Base-by-base conservation (phyloP, 768 basidiomycete genomes). In the Boletellus ananas region DNA sequence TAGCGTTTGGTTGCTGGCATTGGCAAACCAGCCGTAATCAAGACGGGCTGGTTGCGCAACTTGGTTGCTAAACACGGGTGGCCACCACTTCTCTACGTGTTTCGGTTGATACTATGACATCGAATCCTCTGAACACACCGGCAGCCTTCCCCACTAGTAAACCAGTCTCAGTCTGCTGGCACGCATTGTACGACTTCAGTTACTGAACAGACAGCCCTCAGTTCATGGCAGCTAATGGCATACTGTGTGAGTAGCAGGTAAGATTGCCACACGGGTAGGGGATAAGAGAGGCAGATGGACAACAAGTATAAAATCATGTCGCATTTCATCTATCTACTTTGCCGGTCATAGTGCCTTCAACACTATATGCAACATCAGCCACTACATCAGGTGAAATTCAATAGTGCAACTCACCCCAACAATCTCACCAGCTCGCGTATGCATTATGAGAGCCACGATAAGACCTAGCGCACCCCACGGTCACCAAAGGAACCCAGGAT, bases 381-480 rank as follows among this genome's bases (percentile, higher is more conserved):
- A 12, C 13, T 5, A 23, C 20, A 14, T 10, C 10, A 27, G 25
- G n/a, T n/a, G 7, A 7, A 7, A 14, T 23, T 23, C 12, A 11
- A 37, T 13, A 23, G 11, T 0, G 3, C 0, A 6, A 47, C 56
- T 52, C 41, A 67, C 65, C 27, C 57, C 39, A 29, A 54, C 45
- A 17, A 56, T 17, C 45, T 64, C 60, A 39, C 61, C 55, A 39
- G 85, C 74, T 64, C 74, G 80, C 55, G 90, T 91, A 77, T 94
- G 93, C 87, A 95, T 90, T 76, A 95, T 95, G 39, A 96, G 83
- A 14, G 94, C 93, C 56, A 95, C 93, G 64, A 95, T 95, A 55
- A 95, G 80, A 54, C 86, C 84, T 80, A 50, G 27, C 47, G 47
- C 13, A 48, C 45, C 23, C 4, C 16, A 17, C 58, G 3, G 29